These are phyloP conservation scores for Ogataea degrootiae DNA, from an alignment of 805 yeast species.

Conservation along the genomic window DNA sequence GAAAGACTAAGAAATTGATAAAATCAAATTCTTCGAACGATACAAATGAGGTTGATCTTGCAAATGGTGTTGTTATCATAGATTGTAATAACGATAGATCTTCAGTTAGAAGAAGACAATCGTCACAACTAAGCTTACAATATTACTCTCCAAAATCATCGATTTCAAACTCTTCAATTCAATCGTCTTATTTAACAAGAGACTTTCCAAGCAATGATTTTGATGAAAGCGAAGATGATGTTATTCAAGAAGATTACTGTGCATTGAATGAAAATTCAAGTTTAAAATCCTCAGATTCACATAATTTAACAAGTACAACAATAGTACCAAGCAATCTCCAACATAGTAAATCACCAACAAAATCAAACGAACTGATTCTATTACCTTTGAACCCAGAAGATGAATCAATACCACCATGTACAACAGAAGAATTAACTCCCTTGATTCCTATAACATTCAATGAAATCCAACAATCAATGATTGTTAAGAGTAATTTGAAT, in stretches of 20 bases:
- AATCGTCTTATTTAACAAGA: not conserved
- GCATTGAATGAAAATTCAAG: not conserved
- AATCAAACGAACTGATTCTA: constrained; percentile 16
- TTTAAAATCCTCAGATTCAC: not conserved
- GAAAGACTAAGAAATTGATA: constrained; percentile 7
- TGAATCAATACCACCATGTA: constrained; percentile 24
- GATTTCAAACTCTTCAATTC: not conserved
- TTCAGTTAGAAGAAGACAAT: not conserved
- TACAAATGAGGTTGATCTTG: not conserved
- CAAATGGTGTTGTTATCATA: not conserved
- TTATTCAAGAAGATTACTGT: not conserved
- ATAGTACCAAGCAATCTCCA: not conserved
- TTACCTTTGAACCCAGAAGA: constrained; percentile 26
- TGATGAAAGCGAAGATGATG: not conserved
- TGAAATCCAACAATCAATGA: constrained; percentile 5
- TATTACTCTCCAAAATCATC: constrained; percentile 2
- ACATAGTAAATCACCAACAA: not conserved
- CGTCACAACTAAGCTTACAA: not conserved
- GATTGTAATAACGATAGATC: not conserved
- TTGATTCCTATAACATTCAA: constrained; percentile 14
- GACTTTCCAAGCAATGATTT: not conserved
- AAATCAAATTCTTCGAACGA: not conserved
- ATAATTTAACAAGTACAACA: not conserved
- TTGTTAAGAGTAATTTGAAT: not conserved
- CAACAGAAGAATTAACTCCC: constrained; percentile 25